phyloP scores from a whole-genome alignment of 1,284 basidiomycete genomes.

The Boletus sp. region DNA sequence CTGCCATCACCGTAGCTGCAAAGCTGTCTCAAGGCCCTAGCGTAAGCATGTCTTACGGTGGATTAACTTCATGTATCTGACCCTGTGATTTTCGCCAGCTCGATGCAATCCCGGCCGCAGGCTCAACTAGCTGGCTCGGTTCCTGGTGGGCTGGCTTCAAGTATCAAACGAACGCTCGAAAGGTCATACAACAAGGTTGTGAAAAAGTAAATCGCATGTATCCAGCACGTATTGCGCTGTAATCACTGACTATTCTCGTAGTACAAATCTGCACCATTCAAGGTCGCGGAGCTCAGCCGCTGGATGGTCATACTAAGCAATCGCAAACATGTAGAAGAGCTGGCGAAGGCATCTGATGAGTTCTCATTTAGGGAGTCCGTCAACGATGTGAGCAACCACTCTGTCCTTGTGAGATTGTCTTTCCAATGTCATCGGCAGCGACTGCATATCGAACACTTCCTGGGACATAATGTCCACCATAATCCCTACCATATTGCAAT shows the following conservation, averaged over 20 bases:
- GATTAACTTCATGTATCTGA: neutral
- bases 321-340: slow-evolving; percentile 37
- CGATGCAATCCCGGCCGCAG: slow-evolving; percentile 17
- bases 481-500: slow-evolving; percentile 29
- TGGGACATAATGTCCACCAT: slow-evolving; percentile 24
- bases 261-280: slow-evolving; percentile 36
- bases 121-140: slow-evolving; percentile 14
- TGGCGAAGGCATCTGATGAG: slow-evolving; percentile 36
- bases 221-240: no score
- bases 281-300: no score
- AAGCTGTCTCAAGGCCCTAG: neutral
- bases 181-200: slow-evolving; percentile 23
- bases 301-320: slow-evolving; percentile 42
- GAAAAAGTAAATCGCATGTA: slow-evolving; percentile 3
- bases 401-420: no score
- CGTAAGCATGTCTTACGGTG: neutral
- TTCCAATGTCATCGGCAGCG: slow-evolving; percentile 8
- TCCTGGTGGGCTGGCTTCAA: no score
- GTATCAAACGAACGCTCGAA: slow-evolving; percentile 1
- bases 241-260: neutral
- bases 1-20: neutral
- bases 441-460: slow-evolving; percentile 25
- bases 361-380: slow-evolving; percentile 36
- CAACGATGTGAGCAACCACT: slow-evolving; percentile 36
- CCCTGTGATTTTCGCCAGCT: slow-evolving; percentile 5